phyloP scores from a whole-genome alignment of 1,139 yeast species.

The Lodderomyces beijingensis region DNA sequence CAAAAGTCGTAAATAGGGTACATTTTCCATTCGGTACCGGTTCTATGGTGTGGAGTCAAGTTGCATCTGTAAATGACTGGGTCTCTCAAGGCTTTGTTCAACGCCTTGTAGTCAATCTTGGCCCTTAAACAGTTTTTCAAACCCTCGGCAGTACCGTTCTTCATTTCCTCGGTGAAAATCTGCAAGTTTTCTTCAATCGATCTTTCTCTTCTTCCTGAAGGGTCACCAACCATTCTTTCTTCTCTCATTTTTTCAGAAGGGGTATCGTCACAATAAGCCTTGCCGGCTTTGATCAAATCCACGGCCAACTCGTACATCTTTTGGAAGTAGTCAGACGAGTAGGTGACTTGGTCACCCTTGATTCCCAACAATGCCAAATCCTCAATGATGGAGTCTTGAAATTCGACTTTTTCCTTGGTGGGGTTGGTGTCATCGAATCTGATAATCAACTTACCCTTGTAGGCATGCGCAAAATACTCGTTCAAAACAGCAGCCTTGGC shows the following conservation, averaged over 20 bases:
- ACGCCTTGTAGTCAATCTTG: slow-evolving; percentile 91
- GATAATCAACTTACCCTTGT: slow-evolving; percentile 83
- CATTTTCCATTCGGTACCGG: slow-evolving; percentile 95
- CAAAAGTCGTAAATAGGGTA: slow-evolving; percentile 99
- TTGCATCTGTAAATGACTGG: slow-evolving; percentile 96
- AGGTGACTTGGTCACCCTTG: slow-evolving; percentile 87
- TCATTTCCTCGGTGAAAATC: slow-evolving; percentile 86
- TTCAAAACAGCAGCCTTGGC: slow-evolving; percentile 96
- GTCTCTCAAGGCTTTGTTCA: slow-evolving; percentile 99
- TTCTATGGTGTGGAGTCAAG: slow-evolving; percentile 89
- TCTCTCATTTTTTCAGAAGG: slow-evolving; percentile 87
- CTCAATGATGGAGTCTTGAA: slow-evolving; percentile 75
- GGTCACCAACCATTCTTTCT: slow-evolving; percentile 91
- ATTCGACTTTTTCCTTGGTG: slow-evolving; percentile 94
- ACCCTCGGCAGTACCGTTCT: slow-evolving; percentile 78
- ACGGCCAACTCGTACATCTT: slow-evolving; percentile 85
- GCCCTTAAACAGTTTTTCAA: slow-evolving; percentile 95
- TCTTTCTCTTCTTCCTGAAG: slow-evolving; percentile 83
- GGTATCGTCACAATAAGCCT: slow-evolving; percentile 91
- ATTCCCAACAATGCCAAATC: slow-evolving; percentile 94
- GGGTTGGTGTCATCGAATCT: slow-evolving; percentile 98
- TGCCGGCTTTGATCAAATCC: slow-evolving; percentile 59
- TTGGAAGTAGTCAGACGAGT: slow-evolving; percentile 94
- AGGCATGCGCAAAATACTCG: slow-evolving; percentile 86
- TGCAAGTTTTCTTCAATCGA: slow-evolving; percentile 65